phyloP scores from a whole-genome alignment of 2,329 filamentous ascomycete genomes.

The Alternaria brassicae region DNA sequence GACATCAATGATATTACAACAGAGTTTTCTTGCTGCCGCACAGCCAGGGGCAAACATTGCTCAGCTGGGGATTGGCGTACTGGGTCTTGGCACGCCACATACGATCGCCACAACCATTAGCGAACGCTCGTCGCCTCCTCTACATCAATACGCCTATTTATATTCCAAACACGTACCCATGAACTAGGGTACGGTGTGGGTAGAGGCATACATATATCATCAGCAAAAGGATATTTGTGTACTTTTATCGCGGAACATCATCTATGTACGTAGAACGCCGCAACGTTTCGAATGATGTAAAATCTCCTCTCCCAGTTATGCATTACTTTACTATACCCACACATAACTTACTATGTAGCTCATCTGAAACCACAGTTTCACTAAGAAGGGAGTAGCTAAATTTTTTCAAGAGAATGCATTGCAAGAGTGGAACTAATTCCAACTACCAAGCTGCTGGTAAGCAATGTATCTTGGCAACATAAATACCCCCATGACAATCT shows the following conservation, averaged over 20 bases:
- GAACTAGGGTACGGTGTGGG: not conserved
- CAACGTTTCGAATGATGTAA: too few species aligned
- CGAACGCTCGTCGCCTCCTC: not conserved
- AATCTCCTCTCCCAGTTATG: too few species aligned
- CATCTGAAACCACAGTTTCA: not conserved
- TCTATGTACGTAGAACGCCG: not conserved
- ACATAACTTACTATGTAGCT: not conserved
- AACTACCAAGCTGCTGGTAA: not conserved
- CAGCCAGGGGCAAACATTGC: not conserved
- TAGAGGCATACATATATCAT: not conserved
- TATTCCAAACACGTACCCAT: not conserved
- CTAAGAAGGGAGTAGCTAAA: not conserved
- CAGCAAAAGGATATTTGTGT: not conserved
- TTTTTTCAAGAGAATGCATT: not conserved
- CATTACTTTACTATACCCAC: not conserved
- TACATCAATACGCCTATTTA: not conserved
- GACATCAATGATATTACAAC: not conserved
- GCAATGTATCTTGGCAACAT: not conserved
- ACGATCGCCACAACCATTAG: slow-evolving; percentile 3
- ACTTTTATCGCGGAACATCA: not conserved
- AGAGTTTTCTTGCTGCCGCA: not conserved
- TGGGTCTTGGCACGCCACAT: not conserved
- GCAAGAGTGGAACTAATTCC: not conserved
- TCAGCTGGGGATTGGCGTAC: slow-evolving; percentile 7
- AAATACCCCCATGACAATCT: not conserved